Evolutionary conservation across 2,329 filamentous ascomycete genomes (phyloP).

Genomic region (Penicillium sp.): DNA sequence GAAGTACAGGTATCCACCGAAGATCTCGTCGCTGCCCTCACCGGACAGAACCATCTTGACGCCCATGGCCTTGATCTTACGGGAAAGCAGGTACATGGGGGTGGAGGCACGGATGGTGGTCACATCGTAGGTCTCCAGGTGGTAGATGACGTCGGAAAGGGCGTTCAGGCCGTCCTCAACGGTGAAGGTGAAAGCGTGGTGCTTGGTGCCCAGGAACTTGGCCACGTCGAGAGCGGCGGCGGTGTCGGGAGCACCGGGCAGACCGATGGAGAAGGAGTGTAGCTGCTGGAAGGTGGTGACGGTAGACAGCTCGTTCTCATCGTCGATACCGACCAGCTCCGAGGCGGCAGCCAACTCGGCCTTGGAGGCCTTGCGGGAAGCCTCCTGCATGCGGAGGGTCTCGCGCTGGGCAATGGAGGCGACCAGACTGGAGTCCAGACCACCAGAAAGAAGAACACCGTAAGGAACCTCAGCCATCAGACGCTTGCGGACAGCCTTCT

Average conservation of each 20-base stretch:
- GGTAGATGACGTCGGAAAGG: conserved; percentile 95
- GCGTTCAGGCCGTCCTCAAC: conserved; percentile 97
- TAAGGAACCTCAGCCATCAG: conserved; percentile 99
- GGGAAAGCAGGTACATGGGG: conserved; percentile 95
- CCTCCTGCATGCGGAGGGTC: conserved; percentile 74
- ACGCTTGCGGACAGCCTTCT: conserved; percentile 91
- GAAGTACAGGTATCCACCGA: conserved; percentile 98
- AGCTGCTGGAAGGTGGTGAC: conserved; percentile 91
- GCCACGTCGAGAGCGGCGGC: conserved; percentile 90
- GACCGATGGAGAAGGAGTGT: conserved; percentile 98
- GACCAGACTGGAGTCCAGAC: conserved; percentile 92
- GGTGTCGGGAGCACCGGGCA: conserved; percentile 90
- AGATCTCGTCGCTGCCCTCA: conserved; percentile 97
- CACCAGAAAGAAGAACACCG: conserved; percentile 91
- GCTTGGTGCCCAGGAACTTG: conserved; percentile 95
- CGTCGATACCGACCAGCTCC: conserved; percentile 89
- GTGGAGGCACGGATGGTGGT: conserved; percentile 98
- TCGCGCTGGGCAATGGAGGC: conserved; percentile 95
- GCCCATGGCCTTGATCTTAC: conserved; percentile 99
- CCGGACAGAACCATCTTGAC: conserved; percentile 99
- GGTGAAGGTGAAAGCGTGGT: conserved; percentile 98
- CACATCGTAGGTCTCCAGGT: conserved; percentile 96
- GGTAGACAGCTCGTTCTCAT: conserved; percentile 84
- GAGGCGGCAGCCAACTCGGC: conserved; percentile 47
- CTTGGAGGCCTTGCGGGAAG: conserved; percentile 53